Percentiles rank a stretch among this genome's conserved stretches.
phyloP scores from a whole-genome alignment of 208 protist species.

The Strigomonas culicis region DNA sequence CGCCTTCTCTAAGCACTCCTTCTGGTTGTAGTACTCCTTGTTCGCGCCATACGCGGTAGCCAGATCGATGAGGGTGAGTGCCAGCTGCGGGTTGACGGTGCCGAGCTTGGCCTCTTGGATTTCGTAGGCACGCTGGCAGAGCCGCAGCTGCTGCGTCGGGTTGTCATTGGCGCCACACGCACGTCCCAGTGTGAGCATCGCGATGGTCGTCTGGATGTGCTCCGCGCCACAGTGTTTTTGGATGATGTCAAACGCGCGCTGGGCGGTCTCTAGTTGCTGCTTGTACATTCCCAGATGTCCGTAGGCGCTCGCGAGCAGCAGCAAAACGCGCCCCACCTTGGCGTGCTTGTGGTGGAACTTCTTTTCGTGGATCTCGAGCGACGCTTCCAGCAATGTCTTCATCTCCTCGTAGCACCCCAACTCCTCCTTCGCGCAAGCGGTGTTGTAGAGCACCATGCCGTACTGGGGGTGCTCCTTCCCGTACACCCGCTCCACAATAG shows the following conservation, averaged over 20 bases:
- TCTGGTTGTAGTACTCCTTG: constrained; percentile 60
- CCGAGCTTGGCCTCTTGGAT: constrained; percentile 76
- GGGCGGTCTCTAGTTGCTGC: constrained; percentile 48
- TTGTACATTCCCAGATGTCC: constrained; percentile 60
- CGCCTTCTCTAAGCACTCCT: constrained; percentile 68
- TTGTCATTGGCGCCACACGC: constrained; percentile 64
- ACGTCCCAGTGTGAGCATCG: constrained; percentile 61
- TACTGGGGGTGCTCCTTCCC: constrained; percentile 84
- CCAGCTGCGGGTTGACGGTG: constrained; percentile 70
- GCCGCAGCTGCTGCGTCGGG: constrained; percentile 49
- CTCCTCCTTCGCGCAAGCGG: constrained; percentile 78
- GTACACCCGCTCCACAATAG: constrained; percentile 60
- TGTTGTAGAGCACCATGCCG: constrained; percentile 82
- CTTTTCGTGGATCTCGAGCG: constrained; percentile 60
- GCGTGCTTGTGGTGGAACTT: constrained; percentile 64
- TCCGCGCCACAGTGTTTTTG: constrained; percentile 68
- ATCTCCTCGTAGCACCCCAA: constrained; percentile 75
- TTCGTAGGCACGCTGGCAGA: constrained; percentile 54
- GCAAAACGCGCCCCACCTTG: constrained; percentile 77
- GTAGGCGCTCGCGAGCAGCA: constrained; percentile 69
- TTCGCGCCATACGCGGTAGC: constrained; percentile 64
- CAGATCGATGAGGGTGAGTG: constrained; percentile 65
- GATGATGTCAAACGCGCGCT: constrained; percentile 71
- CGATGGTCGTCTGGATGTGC: constrained; percentile 74
- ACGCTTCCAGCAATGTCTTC: constrained; percentile 54